phyloP scores from a whole-genome alignment of 805 yeast genomes.

The Kluyveromyces wickerhamii region DNA sequence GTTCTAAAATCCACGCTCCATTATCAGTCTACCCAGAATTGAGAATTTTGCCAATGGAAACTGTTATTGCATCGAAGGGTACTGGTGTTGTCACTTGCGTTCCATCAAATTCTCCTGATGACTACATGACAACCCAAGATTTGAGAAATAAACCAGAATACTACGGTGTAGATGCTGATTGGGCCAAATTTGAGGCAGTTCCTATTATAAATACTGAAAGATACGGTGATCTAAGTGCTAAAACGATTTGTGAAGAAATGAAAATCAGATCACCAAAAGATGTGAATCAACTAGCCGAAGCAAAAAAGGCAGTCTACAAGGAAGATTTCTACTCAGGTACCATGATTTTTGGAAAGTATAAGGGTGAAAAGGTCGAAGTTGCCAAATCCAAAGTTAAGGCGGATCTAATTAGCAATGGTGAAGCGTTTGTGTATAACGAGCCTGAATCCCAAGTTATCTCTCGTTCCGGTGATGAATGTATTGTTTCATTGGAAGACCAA shows the following conservation, averaged over 20 bases:
- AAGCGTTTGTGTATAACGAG: constrained; percentile 86
- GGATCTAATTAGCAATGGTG: constrained; percentile 68
- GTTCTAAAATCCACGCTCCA: constrained; percentile 84
- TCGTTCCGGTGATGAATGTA: constrained; percentile 94
- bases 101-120: constrained; percentile 99
- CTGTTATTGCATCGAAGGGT: constrained; percentile 90
- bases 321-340: constrained; percentile 93
- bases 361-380: constrained; percentile 81
- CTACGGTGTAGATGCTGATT: constrained; percentile 73
- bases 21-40: constrained; percentile 60
- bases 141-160: constrained; percentile 84
- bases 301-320: constrained; percentile 91
- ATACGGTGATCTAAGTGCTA: constrained; percentile 86
- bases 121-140: constrained; percentile 79
- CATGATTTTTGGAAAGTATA: constrained; percentile 71
- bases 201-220: constrained; percentile 73
- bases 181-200: constrained; percentile 71
- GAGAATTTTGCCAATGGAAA: constrained; percentile 93
- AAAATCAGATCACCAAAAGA: constrained; percentile 96
- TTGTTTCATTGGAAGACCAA: constrained; percentile 95
- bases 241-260: constrained; percentile 69
- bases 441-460: constrained; percentile 88
- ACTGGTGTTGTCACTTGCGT: constrained; percentile 99
- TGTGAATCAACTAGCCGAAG: constrained; percentile 73
- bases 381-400: constrained; percentile 84